Base-by-base conservation (phyloP, 768 basidiomycete species). In the Chalciporus sphaerocephalus region DNA sequence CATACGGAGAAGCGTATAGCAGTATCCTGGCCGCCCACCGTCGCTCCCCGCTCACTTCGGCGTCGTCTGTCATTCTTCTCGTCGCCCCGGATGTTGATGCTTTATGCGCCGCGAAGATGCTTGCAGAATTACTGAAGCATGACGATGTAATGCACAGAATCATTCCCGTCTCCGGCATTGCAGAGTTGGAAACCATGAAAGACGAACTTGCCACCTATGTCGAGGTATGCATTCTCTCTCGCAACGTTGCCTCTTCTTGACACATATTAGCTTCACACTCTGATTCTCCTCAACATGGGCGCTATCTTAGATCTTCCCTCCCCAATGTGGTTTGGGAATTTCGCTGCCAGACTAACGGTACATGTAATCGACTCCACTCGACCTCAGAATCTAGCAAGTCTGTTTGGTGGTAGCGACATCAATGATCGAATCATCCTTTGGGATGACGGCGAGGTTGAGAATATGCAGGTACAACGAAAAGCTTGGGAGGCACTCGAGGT, bases 341-440 rank as follows among this genome's bases (percentile, higher is more conserved):
- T 89, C 56, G 64, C 71, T 38, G 55, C 71, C 4, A 70, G 73
- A 18, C 72, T 91, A 43, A 81, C 76, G 2, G 77, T 97, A 33
- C 96, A 99, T 70, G 83, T 98, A 56, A 89, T 99, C 68, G 96
- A 99, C 67, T 92, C 95, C 3, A 80, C 84, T 16, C 79, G 96
- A 41, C 96, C 96, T 15, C 81, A 88, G 59, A 92, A 93, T 66
- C 72, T 98, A 58, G 74, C 82, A 34, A 96, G 85, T 69, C 69
- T 97, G 17, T 98, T 95, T 64, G 80, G 78, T 39, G 75, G 72
- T 34, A 82, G 82, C 20, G 75, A 80, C 54, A 78, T 78, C 41
- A 78, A 76, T 11, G 81, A 87, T 51, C 73, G 85, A 41, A 81
- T 97, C 16, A 71, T 95, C 23, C 75, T 98, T 0, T 99, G 96